Evolutionary conservation across 805 yeast species (phyloP), one percentile per base, ranked within the genome.

Genomic region (Pichia paraexigua): DNA sequence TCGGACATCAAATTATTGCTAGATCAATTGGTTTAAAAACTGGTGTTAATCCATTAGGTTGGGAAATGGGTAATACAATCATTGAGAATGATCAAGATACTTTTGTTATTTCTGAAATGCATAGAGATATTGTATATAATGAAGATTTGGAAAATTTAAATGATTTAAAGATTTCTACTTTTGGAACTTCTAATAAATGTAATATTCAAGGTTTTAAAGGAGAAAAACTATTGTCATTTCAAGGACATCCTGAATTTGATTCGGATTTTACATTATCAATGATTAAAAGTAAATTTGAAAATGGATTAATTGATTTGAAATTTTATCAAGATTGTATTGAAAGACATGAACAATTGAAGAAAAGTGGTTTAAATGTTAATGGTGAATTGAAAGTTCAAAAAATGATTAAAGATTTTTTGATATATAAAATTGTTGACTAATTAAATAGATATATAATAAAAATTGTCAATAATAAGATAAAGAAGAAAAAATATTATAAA

Each of bases 241-340:
- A 90, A 66, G 96, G 96, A 0, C 97, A 90, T 61, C 97, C 97
- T 0, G 97, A 90, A 63, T 90, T 87, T 60, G 61, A 69, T 25
- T 68, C 70, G 0, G 72, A 65, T 3, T 62, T 63, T 21, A 63
- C 66, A 2, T 42, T 53, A 3, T 43, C 41, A 1, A 27, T 60
- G 27, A 47, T 53, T 17, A 47, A 52, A 8, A 30, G 27, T 4
- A 43, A 50, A 24, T 20, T 21, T 13, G 42, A 49, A 5, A 41
- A 43, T 1, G 61, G 61, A 9, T 10, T 25, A 5, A 46, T 60
- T 18, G 32, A 48, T 21, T 39, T 47, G 20, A 53, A 46, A 12
- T 17, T 42, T 3, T 50, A 45, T n/a, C 30, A 37, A 20, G 53
- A 57, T 15, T 27, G 41, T 11, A 12, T 44, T 2, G n/a, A 46